Evolutionary conservation across 2,329 filamentous ascomycete genomes (phyloP).

Genomic region (Arthroderma sp.): DNA sequence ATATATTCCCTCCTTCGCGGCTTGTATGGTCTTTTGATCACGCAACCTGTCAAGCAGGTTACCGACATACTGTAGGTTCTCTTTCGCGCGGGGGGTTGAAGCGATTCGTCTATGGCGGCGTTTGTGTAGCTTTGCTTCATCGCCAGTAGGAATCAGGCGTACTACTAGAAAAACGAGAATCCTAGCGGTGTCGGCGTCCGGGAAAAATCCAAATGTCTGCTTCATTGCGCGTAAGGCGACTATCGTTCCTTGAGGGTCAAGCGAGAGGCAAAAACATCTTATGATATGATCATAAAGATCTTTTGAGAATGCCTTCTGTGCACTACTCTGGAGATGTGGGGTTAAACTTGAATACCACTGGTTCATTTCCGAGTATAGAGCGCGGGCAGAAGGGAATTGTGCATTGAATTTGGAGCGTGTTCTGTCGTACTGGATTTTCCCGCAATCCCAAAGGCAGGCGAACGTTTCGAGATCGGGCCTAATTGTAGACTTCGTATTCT

Average conservation of each 20-base stretch:
- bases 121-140: constrained; percentile 24
- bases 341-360: constrained; percentile 31
- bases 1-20: constrained; percentile 23
- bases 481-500: constrained; percentile 42
- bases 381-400: constrained; percentile 35
- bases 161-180: constrained; percentile 41
- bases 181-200: constrained; percentile 37
- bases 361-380: constrained; percentile 40
- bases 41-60: constrained; percentile 35
- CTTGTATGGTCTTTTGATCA: constrained; percentile 25
- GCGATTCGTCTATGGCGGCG: constrained; percentile 32
- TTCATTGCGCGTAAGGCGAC: constrained; percentile 39
- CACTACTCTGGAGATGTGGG: constrained; percentile 19
- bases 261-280: constrained; percentile 39
- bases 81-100: constrained; percentile 32
- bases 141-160: constrained; percentile 25
- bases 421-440: constrained; percentile 38
- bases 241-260: constrained; percentile 39
- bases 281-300: constrained; percentile 43
- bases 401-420: constrained; percentile 36
- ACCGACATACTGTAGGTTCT: constrained; percentile 35
- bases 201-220: constrained; percentile 34
- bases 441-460: constrained; percentile 51
- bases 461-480: constrained; percentile 58
- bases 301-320: constrained; percentile 32